Conservation (phyloP, 1,139 yeast genomes). For the Yueomyces sp. region DNA sequence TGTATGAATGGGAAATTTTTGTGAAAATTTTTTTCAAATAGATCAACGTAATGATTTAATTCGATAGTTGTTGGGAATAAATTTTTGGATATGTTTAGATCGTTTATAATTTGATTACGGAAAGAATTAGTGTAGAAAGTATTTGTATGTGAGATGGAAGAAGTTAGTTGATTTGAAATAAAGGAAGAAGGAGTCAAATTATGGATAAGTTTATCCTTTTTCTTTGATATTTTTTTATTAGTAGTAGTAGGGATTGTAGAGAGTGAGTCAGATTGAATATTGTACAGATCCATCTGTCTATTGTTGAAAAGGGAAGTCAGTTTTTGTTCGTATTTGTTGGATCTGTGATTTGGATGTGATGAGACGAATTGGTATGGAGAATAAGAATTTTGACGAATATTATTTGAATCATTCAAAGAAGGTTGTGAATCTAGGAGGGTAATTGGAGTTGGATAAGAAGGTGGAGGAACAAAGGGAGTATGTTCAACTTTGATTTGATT, state of each 20-base stretch:
- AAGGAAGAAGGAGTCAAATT: no score
- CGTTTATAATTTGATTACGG: constrained; percentile 37
- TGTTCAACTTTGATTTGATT: neutral
- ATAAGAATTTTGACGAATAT: neutral
- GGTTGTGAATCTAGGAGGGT: neutral
- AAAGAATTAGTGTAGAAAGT: constrained; percentile 27
- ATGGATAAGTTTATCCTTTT: no score
- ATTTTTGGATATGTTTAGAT: constrained; percentile 35
- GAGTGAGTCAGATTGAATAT: no score
- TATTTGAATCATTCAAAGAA: no score
- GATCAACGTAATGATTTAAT: constrained; percentile 54
- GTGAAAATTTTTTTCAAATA: constrained; percentile 64
- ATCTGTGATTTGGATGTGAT: neutral
- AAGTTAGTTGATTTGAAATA: neutral
- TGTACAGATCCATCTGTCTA: neutral
- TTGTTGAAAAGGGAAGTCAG: neutral
- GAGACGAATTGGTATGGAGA: neutral
- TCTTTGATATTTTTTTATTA: no score
- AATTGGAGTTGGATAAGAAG: neutral
- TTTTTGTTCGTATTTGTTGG: neutral
- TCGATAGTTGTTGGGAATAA: constrained; percentile 67
- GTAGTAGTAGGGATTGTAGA: no score
- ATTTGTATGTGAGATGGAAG: neutral
- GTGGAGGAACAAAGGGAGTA: neutral
- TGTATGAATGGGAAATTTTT: constrained; percentile 77